phyloP scores from a whole-genome alignment of 768 basidiomycete species.

The Phylloporus sp. region DNA sequence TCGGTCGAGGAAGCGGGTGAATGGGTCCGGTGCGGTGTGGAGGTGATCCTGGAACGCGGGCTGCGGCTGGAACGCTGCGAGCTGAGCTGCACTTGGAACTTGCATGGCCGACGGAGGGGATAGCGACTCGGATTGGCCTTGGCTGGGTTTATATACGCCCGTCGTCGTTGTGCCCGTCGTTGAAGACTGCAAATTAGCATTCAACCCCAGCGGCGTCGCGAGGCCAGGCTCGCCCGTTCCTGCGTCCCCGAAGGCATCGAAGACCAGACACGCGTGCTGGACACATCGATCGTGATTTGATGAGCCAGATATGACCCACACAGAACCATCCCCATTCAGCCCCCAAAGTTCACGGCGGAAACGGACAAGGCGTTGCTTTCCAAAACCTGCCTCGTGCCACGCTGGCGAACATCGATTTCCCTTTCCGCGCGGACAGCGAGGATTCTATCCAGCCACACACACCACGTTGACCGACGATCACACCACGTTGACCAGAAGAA shows the following conservation, averaged over 20 bases:
- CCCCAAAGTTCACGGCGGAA: conserved; percentile 19
- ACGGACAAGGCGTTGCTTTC: conserved; percentile 21
- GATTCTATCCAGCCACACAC: conserved; percentile 9
- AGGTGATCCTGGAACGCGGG: conserved; percentile 1
- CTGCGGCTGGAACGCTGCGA: conserved; percentile 15
- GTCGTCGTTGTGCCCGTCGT: conserved; percentile 1
- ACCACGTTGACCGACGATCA: conserved; percentile 23
- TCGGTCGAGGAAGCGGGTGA: conserved; percentile 29
- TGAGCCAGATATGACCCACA: conserved; percentile 5
- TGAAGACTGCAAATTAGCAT: conserved; percentile 10
- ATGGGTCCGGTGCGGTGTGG: conserved; percentile 14
- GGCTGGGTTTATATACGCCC: conserved; percentile 19
- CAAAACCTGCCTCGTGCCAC: conserved; percentile 21
- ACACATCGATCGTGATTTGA: conserved; percentile 25
- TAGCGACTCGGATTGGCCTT: not conserved
- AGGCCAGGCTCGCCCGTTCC: conserved; percentile 12
- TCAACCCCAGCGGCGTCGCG: conserved; percentile 23
- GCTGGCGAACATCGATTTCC: conserved; percentile 19
- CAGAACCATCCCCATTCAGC: not conserved
- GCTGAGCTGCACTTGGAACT: conserved; percentile 4
- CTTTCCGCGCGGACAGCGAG: conserved; percentile 11
- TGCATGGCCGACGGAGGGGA: conserved; percentile 11
- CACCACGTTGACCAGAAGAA: not conserved
- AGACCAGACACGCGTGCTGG: conserved; percentile 13
- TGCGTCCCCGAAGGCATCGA: conserved; percentile 14